Evolutionary conservation across 305 asterid species (phyloP), one percentile per base, ranked within the genome.

Genomic region (Fraxinus paxiana): DNA sequence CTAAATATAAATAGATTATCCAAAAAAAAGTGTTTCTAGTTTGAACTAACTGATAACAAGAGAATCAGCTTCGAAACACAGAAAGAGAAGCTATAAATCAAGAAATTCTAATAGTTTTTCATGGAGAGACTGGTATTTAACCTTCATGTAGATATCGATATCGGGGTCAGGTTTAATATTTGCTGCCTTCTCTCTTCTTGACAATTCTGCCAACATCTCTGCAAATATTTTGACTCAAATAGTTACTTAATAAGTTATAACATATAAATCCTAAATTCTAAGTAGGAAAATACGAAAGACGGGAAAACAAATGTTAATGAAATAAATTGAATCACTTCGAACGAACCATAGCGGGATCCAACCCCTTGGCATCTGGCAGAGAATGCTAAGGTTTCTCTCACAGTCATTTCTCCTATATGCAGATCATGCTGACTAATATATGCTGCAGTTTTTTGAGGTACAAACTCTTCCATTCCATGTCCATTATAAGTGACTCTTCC

Each of bases 281-380:
- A 33, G 41, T 24, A 17, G 31, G 13, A 81, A 12, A 63, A 59
- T 59, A 59, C 4, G 17, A 69, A 35, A 46, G 1, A 10, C 22
- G 1, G 3, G 31, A 33, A 70, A 20, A 43, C 3, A 48, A 65
- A 54, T 6, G 65, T 33, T 35, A 8, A 81, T 2, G 13, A 6
- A 79, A 28, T 80, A 59, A 59, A 59, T 18, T 22, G 30, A 59
- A 59, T 12, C n/a, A 10, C 79, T 35, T 5, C 24, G 54, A 73
- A 86, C 96, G 72, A 79, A 94, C 98, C 97, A 75, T 91, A 92
- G 41, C 92, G 89, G 13, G 94, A 84, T 73, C 98, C 98, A 56
- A 90, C 97, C 0, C 98, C 98, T 76, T 92, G 98, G 86, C 96
- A 92, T 87, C 98, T 85, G 2, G 97, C 97, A 0, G 98, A 92